Evolutionary conservation across 2,329 filamentous ascomycete species (phyloP), one percentile per base, ranked within the genome.

Genomic region (Sporothrix humicola): DNA sequence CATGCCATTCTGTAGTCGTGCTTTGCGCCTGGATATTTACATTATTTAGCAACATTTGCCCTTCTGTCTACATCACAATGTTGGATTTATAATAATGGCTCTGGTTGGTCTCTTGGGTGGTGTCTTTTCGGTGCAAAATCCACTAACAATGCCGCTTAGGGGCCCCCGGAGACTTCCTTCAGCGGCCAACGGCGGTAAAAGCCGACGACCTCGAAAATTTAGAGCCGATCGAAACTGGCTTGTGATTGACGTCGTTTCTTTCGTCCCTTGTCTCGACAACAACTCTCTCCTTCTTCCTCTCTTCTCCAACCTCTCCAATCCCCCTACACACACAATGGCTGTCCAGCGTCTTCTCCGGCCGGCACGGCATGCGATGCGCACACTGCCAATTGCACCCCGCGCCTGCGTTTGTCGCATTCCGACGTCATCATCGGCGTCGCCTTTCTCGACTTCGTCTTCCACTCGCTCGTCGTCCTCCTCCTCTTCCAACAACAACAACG

Each of bases 301-400:
- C 37, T 48, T 20, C n/a, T 31, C 23, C 15, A 42, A n/a, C 48
- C 37, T 46, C 48, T 37, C 12, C 50, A 68, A 23, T 26, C 2
- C 15, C 17, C 20, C 20, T 20, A 46, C 66, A 23, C n/a, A 26
- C 54, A 50, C 44, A 31, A 74, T 75, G 75, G 26, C 66, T 26
- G 61, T 37, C 13, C 73, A 70, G 56, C 69, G 73, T 46, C 58
- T 77, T 12, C 15, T 72, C 4, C 72, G 75, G 15, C 73, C 76
- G 23, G 73, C 73, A 15, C 77, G 76, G 31, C 76, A 76, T 69
- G 74, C 76, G 68, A 73, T 77, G 72, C 74, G 73, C 37, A 17
- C 65, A 1, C 56, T 59, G 63, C 68, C 69, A 1, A 4, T 42
- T 8, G 50, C 71, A 4, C 15, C 50, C 63, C 61, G 71, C 71